phyloP scores from a whole-genome alignment of 441 rosid species.

The Jatropha multifida region DNA sequence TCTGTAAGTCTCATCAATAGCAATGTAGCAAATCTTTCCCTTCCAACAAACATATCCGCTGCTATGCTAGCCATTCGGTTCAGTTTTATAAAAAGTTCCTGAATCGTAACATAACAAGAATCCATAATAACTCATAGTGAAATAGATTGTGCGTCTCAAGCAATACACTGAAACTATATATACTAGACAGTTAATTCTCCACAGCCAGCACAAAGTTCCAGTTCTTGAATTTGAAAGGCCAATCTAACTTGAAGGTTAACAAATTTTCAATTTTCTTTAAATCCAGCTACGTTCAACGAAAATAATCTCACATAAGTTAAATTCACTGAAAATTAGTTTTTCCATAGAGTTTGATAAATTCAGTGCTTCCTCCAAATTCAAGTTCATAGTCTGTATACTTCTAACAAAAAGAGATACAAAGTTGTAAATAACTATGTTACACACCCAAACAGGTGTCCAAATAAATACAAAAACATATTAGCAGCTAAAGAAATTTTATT shows the following conservation, averaged over 20 bases:
- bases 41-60: slow-evolving; percentile 96
- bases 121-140: slow-evolving; percentile 1
- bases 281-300: background rate
- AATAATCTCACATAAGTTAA: too few species aligned
- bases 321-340: background rate
- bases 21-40: slow-evolving; percentile 92
- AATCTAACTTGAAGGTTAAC: background rate
- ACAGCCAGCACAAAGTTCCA: background rate
- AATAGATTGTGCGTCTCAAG: background rate
- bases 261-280: background rate
- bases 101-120: slow-evolving; percentile 28
- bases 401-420: background rate
- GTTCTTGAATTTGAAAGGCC: slow-evolving; percentile 1
- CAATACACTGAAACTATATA: background rate
- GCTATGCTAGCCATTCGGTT: slow-evolving; percentile 85
- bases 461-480: background rate
- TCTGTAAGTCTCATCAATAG: slow-evolving; percentile 95
- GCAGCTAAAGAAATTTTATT: background rate
- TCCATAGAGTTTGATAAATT: background rate
- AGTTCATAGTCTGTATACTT: background rate
- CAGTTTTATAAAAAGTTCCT: slow-evolving; percentile 89
- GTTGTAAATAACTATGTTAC: background rate
- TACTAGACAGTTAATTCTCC: background rate
- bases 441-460: background rate
- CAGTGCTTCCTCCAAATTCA: slow-evolving; percentile 1